Evolutionary conservation across 805 yeast species (phyloP).

Genomic region (Lipomyces japonicus): DNA sequence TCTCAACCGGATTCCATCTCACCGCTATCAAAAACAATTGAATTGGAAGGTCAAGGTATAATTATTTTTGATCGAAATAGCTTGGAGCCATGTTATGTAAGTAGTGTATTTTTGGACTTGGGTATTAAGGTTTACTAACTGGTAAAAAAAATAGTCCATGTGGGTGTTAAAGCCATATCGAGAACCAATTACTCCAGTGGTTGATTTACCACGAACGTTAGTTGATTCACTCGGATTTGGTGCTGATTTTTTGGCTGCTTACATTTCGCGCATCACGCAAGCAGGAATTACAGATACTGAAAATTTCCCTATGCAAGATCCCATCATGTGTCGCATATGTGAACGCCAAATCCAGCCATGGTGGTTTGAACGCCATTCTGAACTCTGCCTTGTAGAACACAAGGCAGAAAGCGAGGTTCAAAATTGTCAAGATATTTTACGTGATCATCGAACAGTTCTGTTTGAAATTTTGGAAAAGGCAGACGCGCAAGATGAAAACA

Average conservation of each 20-base stretch:
- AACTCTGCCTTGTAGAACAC: slow-evolving; percentile 81
- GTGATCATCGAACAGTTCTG: slow-evolving; percentile 56
- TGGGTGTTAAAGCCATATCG: slow-evolving; percentile 84
- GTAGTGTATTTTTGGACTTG: slow-evolving; percentile 7
- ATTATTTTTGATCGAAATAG: slow-evolving; percentile 61
- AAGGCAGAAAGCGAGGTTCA: slow-evolving; percentile 74
- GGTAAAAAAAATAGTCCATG: slow-evolving; percentile 49
- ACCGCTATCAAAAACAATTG: slow-evolving; percentile 34
- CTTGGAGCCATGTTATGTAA: slow-evolving; percentile 56
- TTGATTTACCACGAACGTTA: slow-evolving; percentile 66
- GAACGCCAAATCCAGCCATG: slow-evolving; percentile 89
- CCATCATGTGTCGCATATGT: slow-evolving; percentile 79
- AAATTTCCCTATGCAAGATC: slow-evolving; percentile 23
- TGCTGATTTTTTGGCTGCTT: slow-evolving; percentile 73
- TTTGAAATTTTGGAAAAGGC: slow-evolving; percentile 20
- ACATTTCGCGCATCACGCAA: slow-evolving; percentile 61
- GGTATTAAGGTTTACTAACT: background rate
- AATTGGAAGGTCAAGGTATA: slow-evolving; percentile 92
- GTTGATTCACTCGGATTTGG: slow-evolving; percentile 86
- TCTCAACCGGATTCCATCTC: background rate
- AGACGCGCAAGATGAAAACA: slow-evolving; percentile 16
- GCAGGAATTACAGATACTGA: slow-evolving; percentile 59
- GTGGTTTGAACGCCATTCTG: slow-evolving; percentile 93
- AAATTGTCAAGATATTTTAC: slow-evolving; percentile 65
- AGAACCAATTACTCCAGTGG: slow-evolving; percentile 55